phyloP scores from a whole-genome alignment of 2,329 filamentous ascomycete genomes.

The Epichloe glyceriae region DNA sequence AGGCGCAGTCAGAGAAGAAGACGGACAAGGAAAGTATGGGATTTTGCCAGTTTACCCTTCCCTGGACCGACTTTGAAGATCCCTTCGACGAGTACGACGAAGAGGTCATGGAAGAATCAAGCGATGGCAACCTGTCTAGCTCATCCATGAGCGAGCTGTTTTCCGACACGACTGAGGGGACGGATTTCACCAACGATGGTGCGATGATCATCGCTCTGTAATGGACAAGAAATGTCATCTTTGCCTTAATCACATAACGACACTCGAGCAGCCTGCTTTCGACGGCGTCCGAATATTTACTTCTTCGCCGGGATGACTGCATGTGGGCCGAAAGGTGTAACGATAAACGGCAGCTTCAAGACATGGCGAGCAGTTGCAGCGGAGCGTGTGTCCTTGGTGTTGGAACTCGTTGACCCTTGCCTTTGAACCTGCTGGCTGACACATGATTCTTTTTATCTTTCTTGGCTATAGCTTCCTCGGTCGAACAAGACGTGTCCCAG shows the following conservation, averaged over 20 bases:
- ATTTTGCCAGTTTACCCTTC: constrained; percentile 16
- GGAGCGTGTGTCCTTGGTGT: constrained; percentile 11
- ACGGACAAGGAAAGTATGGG: constrained; percentile 13
- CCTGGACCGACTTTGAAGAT: constrained; percentile 17
- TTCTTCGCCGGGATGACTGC: neutral
- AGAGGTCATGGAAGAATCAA: constrained; percentile 16
- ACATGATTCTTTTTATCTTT: constrained; percentile 13
- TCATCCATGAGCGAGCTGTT: constrained; percentile 3
- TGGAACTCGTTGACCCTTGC: constrained; percentile 13
- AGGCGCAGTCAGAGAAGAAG: neutral
- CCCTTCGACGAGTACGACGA: constrained; percentile 27
- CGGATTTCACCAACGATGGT: constrained; percentile 12
- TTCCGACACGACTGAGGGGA: constrained; percentile 10
- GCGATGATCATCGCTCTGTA: constrained; percentile 8
- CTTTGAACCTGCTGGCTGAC: constrained; percentile 30
- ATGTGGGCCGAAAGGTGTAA: neutral
- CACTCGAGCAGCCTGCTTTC: neutral
- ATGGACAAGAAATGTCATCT: neutral
- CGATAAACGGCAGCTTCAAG: neutral
- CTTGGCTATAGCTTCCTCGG: constrained; percentile 64
- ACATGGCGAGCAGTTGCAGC: constrained; percentile 6
- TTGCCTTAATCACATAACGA: neutral
- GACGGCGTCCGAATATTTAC: neutral
- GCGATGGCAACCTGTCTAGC: neutral
- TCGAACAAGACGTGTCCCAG: constrained; percentile 74